Evolutionary conservation across 495 filamentous ascomycete genomes (phyloP).

Genomic region (Tirmania nivea): DNA sequence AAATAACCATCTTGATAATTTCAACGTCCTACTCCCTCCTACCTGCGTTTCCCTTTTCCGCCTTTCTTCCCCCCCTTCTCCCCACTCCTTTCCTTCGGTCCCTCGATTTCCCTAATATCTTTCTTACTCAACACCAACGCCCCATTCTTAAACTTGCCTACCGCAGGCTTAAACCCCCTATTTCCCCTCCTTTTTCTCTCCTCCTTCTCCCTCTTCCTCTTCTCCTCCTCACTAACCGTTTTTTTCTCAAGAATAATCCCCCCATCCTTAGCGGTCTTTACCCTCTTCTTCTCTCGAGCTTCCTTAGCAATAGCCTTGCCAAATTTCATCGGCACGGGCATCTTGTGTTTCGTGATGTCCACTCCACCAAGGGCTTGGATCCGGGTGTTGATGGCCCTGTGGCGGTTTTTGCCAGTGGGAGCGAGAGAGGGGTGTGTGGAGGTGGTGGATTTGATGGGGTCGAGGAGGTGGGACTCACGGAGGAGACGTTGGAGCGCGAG

Average conservation of each 20-base stretch:
- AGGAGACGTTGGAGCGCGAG: conserved; percentile 75
- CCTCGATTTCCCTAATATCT: conserved; percentile 51
- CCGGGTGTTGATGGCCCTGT: conserved; percentile 63
- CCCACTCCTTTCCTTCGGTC: conserved; percentile 19
- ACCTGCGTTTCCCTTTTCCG: conserved; percentile 2
- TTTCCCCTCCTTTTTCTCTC: conserved; percentile 40
- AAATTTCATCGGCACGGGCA: conserved; percentile 61
- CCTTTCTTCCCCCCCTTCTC: conserved; percentile 17
- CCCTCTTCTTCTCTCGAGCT: conserved; percentile 43
- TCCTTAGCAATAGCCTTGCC: conserved; percentile 48
- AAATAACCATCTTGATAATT: too few species aligned
- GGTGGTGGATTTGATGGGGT: conserved; percentile 12
- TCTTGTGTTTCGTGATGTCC: conserved; percentile 47
- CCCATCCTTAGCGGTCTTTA: conserved; percentile 65
- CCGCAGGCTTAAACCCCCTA: conserved; percentile 45
- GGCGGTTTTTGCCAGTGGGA: conserved; percentile 38
- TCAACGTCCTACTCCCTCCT: too few species aligned
- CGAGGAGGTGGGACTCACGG: conserved; percentile 78
- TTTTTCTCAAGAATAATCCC: conserved; percentile 67
- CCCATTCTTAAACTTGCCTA: conserved; percentile 62
- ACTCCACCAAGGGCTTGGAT: conserved; percentile 63
- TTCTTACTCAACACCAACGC: conserved; percentile 56
- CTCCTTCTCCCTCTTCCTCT: conserved; percentile 19
- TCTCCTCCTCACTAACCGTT: conserved; percentile 12
- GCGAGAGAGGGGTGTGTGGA: conserved; percentile 34